phyloP scores from a whole-genome alignment of 2,329 filamentous ascomycete species.

The Ophiostoma tasmaniense region DNA sequence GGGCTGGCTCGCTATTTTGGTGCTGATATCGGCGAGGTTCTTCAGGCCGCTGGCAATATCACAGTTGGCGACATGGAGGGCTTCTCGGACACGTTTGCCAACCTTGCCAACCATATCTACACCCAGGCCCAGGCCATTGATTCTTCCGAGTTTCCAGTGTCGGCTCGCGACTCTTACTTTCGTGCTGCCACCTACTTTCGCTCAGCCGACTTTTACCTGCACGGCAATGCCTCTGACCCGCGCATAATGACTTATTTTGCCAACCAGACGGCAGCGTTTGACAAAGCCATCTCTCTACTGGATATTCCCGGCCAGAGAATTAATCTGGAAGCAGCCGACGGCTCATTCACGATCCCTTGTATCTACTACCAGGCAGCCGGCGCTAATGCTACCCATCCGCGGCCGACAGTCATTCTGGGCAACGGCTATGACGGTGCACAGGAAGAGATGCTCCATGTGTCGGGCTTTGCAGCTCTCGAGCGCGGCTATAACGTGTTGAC shows the following conservation, averaged over 20 bases:
- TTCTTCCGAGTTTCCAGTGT: constrained; percentile 20
- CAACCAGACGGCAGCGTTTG: constrained; percentile 27
- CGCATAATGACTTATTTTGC: constrained; percentile 28
- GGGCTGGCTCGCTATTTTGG: constrained; percentile 23
- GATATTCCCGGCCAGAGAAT: constrained; percentile 27
- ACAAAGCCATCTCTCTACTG: constrained; percentile 26
- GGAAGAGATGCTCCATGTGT: constrained; percentile 29
- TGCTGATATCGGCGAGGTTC: constrained; percentile 25
- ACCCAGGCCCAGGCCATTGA: constrained; percentile 20
- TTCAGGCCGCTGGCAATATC: constrained; percentile 25
- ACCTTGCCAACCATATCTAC: constrained; percentile 15
- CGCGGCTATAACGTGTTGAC: constrained; percentile 35
- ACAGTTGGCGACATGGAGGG: constrained; percentile 24
- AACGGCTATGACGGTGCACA: constrained; percentile 37
- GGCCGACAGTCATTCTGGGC: constrained; percentile 34
- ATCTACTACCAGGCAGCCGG: constrained; percentile 28
- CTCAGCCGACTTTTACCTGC: constrained; percentile 31
- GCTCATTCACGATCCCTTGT: constrained; percentile 19
- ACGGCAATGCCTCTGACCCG: constrained; percentile 30
- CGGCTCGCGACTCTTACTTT: constrained; percentile 28
- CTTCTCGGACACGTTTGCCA: constrained; percentile 14
- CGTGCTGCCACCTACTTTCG: constrained; percentile 31
- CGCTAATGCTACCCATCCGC: constrained; percentile 18
- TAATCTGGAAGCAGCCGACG: neutral
- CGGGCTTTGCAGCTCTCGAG: neutral